Evolutionary conservation across 305 asterid species (phyloP).

Genomic region (Stenogyne calaminthoides): DNA sequence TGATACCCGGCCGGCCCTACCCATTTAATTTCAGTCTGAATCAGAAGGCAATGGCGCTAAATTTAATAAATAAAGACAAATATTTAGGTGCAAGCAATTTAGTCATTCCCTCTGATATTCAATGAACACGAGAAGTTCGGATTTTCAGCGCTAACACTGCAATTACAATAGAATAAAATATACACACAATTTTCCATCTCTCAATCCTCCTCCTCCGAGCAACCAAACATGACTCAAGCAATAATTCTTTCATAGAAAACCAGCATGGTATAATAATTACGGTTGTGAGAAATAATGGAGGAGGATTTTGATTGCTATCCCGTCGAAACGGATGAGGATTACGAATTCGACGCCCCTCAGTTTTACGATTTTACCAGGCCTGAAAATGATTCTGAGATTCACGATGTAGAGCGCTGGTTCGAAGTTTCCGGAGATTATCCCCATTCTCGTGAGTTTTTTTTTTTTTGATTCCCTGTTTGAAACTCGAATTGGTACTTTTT

Average conservation of each 20-base stretch:
- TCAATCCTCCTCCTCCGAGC: conserved; percentile 24
- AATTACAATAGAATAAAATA: conserved; percentile 8
- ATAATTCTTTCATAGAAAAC: conserved; percentile 33
- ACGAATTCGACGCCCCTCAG: conserved; percentile 75
- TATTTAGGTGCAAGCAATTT: too few relatives aligned
- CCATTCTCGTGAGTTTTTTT: conserved; percentile 77
- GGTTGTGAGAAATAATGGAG: conserved; percentile 38
- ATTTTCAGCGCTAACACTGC: conserved; percentile 23
- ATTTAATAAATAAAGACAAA: too few relatives aligned
- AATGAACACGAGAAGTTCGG: conserved; percentile 37
- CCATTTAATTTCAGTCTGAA: too few relatives aligned
- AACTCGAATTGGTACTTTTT: too few relatives aligned
- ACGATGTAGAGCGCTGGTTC: conserved; percentile 77
- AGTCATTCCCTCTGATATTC: not conserved
- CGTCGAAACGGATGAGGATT: conserved; percentile 58
- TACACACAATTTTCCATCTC: conserved; percentile 20
- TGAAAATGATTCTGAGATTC: conserved; percentile 54
- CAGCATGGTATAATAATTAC: not conserved
- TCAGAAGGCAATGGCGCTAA: too few relatives aligned
- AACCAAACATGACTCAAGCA: conserved; percentile 6
- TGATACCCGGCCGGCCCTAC: too few relatives aligned
- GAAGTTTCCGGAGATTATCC: conserved; percentile 65
- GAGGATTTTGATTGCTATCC: conserved; percentile 40
- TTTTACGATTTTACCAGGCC: conserved; percentile 61
- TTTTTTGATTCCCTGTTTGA: too few relatives aligned